Evolutionary conservation across 1,139 yeast genomes (phyloP).

Genomic region (Suhomyces taliae): DNA sequence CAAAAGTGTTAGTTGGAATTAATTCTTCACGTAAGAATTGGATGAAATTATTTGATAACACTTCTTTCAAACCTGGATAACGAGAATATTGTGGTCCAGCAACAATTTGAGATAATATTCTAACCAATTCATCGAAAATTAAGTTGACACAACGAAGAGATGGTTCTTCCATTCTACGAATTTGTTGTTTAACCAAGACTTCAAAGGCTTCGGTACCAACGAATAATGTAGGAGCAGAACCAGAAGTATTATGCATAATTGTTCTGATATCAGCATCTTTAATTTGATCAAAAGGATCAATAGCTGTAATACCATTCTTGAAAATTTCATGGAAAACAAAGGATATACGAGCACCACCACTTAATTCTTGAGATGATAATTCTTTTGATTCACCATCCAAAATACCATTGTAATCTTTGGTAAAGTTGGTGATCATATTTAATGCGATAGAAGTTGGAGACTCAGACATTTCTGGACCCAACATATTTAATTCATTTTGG

Average conservation of each 20-base stretch:
- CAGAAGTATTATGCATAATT: constrained; percentile 95
- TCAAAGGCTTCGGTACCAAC: constrained; percentile 98
- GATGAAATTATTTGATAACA: constrained; percentile 75
- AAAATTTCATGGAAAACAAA: constrained; percentile 97
- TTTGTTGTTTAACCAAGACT: constrained; percentile 93
- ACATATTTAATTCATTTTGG: constrained; percentile 69
- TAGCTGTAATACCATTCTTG: constrained; percentile 86
- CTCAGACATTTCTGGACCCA: constrained; percentile 87
- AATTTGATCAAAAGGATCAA: constrained; percentile 96
- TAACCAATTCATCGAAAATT: constrained; percentile 90
- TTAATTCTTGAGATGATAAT: constrained; percentile 77
- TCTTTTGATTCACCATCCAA: constrained; percentile 94
- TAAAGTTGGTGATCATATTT: constrained; percentile 86
- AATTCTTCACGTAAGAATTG: constrained; percentile 79
- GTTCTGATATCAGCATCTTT: constrained; percentile 97
- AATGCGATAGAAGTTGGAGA: constrained; percentile 88
- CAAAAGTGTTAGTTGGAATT: constrained; percentile 83
- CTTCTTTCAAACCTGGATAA: constrained; percentile 88
- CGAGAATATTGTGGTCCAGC: constrained; percentile 80
- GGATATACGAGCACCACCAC: constrained; percentile 97
- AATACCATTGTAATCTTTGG: constrained; percentile 89
- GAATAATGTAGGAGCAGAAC: constrained; percentile 95
- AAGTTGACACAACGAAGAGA: constrained; percentile 83
- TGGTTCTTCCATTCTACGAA: constrained; percentile 93
- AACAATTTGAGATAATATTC: constrained; percentile 84